Evolutionary conservation across 352 stramenopile species (phyloP).

Genomic region (Phytophthora pinifolia): DNA sequence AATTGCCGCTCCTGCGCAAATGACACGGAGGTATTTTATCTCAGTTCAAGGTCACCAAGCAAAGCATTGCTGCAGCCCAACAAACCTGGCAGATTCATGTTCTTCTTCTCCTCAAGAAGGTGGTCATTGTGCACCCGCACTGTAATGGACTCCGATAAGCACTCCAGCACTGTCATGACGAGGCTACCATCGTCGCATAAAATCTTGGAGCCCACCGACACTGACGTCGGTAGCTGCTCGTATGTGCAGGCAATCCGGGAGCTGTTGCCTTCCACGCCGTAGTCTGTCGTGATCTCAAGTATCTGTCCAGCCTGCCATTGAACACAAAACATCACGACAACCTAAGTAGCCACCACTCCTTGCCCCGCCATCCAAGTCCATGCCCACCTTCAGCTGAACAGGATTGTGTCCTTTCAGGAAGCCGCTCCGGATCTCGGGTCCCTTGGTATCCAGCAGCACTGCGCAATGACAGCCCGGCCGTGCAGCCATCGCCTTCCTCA

Average conservation of each 20-base stretch:
- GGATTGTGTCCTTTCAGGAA: conserved; percentile 70
- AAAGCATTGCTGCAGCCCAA: conserved; percentile 1
- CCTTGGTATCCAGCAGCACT: conserved; percentile 97
- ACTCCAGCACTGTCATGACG: conserved; percentile 90
- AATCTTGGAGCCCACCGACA: conserved; percentile 93
- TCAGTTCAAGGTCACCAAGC: conserved; percentile 3
- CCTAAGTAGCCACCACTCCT: conserved; percentile 8
- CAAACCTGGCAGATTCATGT: conserved; percentile 95
- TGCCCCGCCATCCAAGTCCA: conserved; percentile 8
- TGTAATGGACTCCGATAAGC: conserved; percentile 69
- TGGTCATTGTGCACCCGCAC: conserved; percentile 86
- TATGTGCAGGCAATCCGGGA: conserved; percentile 94
- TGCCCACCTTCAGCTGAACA: conserved; percentile 58
- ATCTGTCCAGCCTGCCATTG: conserved; percentile 55
- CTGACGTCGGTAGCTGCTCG: conserved; percentile 88
- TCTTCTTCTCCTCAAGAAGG: conserved; percentile 95
- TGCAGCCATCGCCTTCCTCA: conserved; percentile 72
- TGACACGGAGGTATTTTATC: not conserved
- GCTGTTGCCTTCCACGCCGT: conserved; percentile 73
- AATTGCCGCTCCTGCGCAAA: conserved; percentile 57
- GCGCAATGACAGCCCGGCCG: conserved; percentile 84
- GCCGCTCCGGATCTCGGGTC: conserved; percentile 95
- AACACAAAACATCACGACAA: not conserved
- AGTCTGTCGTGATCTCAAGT: conserved; percentile 92
- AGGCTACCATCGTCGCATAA: conserved; percentile 96